Evolutionary conservation across 148 eudicot species (phyloP).

Genomic region (Spergularia bocconei): DNA sequence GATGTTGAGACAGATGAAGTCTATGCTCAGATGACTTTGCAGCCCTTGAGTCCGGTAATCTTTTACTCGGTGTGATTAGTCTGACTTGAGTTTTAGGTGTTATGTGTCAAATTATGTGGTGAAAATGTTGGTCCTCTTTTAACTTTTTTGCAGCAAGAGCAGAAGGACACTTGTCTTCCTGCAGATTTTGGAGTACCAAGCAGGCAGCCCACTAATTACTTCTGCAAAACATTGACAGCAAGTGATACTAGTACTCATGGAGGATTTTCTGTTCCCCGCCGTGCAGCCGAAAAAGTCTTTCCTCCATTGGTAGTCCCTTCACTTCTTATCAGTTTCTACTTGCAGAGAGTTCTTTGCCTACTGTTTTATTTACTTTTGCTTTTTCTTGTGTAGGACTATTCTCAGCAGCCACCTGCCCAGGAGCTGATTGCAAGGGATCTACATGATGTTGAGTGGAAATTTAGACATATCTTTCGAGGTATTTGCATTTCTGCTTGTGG

Average conservation of each 20-base stretch:
- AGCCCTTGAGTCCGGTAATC: slow-evolving; percentile 60
- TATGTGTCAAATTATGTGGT: slow-evolving; percentile 8
- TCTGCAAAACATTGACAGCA: slow-evolving; percentile 73
- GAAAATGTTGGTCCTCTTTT: not conserved
- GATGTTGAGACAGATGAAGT: slow-evolving; percentile 55
- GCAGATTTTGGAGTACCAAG: slow-evolving; percentile 56
- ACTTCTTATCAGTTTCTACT: too few relatives aligned
- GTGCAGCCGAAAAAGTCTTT: slow-evolving; percentile 81
- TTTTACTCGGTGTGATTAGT: not conserved
- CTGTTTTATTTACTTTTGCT: not conserved
- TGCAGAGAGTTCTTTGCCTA: not conserved
- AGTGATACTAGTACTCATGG: slow-evolving; percentile 85
- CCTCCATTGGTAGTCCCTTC: slow-evolving; percentile 53
- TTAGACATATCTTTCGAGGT: slow-evolving; percentile 97
- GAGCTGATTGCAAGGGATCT: slow-evolving; percentile 98
- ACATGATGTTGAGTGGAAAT: slow-evolving; percentile 97
- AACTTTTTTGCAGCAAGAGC: slow-evolving; percentile 49
- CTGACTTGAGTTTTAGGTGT: not conserved
- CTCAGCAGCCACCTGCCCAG: slow-evolving; percentile 93
- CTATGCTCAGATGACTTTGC: slow-evolving; percentile 67
- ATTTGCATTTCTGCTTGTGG: slow-evolving; percentile 14
- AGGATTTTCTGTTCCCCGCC: slow-evolving; percentile 79
- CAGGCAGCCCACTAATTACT: slow-evolving; percentile 75
- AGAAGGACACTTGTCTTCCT: slow-evolving; percentile 63
- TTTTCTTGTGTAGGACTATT: slow-evolving; percentile 60